These are phyloP conservation scores for Phytophthora hibernalis DNA, from an alignment of 352 stramenopile genomes.

Conservation along the genomic window DNA sequence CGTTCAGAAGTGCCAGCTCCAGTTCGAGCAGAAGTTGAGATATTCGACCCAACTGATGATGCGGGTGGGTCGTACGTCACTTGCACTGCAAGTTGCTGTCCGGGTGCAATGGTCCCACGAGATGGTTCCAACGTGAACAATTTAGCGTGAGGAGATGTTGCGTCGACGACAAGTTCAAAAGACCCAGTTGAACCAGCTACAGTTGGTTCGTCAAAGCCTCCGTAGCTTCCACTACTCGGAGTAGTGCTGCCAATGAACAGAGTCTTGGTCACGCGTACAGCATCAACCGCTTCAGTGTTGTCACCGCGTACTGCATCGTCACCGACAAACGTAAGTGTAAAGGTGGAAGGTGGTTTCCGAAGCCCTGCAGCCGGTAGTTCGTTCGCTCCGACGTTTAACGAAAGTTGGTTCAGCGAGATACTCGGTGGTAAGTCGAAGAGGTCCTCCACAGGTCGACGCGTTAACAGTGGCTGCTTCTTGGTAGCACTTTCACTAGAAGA, in stretches of 20 bases:
- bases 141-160: conserved; percentile 57
- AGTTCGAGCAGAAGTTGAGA: conserved; percentile 9
- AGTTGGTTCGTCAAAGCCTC: conserved; percentile 25
- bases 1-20: not conserved
- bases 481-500: not conserved
- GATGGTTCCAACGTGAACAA: conserved; percentile 74
- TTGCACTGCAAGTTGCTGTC: conserved; percentile 61
- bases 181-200: conserved; percentile 27
- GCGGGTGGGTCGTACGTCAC: conserved; percentile 58
- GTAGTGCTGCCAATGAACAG: conserved; percentile 64
- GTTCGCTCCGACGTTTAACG: conserved; percentile 8
- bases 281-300: conserved; percentile 20
- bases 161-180: conserved; percentile 74
- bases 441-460: conserved; percentile 56
- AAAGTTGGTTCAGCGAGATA: conserved; percentile 44
- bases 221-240: conserved; percentile 33
- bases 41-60: conserved; percentile 12
- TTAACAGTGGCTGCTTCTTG: conserved; percentile 20
- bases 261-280: conserved; percentile 20
- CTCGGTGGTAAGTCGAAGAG: conserved; percentile 70
- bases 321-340: conserved; percentile 56
- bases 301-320: conserved; percentile 26
- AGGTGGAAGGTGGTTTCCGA: conserved; percentile 46
- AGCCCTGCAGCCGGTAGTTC: conserved; percentile 43
- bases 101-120: conserved; percentile 63